Conservation (phyloP, 176 grass and related monocot species). For the Ensete ventricosum region DNA sequence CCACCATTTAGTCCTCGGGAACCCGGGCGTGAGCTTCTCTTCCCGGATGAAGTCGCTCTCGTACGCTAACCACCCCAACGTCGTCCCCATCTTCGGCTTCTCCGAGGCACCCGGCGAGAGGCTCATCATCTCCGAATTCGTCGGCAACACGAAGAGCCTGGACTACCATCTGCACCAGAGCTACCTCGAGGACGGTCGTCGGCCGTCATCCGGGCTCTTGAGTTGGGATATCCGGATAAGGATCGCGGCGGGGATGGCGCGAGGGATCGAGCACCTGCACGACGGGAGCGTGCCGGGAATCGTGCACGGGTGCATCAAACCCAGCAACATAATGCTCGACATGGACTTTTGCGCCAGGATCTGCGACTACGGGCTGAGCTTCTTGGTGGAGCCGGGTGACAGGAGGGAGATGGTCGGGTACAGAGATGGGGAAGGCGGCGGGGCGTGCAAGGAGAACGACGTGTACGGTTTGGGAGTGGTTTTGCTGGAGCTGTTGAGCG, state of each 20-base stretch:
- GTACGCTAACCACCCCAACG: slow-evolving; percentile 43
- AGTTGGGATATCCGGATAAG: slow-evolving; percentile 35
- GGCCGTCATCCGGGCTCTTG: neutral
- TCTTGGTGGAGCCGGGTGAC: slow-evolving; percentile 18
- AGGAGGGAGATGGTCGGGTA: slow-evolving; percentile 20
- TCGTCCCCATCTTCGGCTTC: slow-evolving; percentile 33
- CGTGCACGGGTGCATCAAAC: slow-evolving; percentile 36
- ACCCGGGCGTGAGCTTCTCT: slow-evolving; percentile 49
- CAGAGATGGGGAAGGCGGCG: slow-evolving; percentile 15
- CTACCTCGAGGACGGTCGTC: no score
- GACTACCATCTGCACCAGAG: slow-evolving; percentile 16
- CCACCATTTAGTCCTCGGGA: slow-evolving; percentile 43
- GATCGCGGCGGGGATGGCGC: slow-evolving; percentile 39
- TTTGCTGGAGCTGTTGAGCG: slow-evolving; percentile 51
- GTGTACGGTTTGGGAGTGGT: slow-evolving; percentile 69
- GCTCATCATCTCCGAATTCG: slow-evolving; percentile 46
- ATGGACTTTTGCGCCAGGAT: slow-evolving; percentile 19
- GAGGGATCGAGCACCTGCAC: slow-evolving; percentile 60
- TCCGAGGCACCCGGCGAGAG: slow-evolving; percentile 67
- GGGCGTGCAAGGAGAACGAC: slow-evolving; percentile 44
- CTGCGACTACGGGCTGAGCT: slow-evolving; percentile 53
- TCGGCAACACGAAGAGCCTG: slow-evolving; percentile 21
- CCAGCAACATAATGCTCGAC: slow-evolving; percentile 43
- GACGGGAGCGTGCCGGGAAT: slow-evolving; percentile 24
- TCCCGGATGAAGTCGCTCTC: slow-evolving; percentile 40